Evolutionary conservation across 208 protist genomes (phyloP).

Genomic region (Leishmania tropica): DNA sequence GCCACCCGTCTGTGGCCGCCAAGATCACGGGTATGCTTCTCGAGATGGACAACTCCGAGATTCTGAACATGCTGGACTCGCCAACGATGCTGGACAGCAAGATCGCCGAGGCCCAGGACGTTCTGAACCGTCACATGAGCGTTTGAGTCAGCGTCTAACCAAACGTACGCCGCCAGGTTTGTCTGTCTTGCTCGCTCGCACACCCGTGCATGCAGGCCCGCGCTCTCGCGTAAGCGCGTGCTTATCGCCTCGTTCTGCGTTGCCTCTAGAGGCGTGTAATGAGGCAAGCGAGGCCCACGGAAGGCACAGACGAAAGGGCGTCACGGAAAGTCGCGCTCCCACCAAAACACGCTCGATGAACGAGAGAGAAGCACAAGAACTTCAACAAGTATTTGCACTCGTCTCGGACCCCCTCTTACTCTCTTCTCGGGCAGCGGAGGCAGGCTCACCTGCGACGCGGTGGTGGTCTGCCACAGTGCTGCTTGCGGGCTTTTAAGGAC

Average conservation of each 20-base stretch:
- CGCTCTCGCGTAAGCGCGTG: background rate
- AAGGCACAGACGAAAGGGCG: background rate
- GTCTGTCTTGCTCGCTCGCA: slow-evolving; percentile 1
- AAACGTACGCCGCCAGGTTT: background rate
- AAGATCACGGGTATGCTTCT: slow-evolving; percentile 99
- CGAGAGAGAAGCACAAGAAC: background rate
- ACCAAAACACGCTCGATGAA: background rate
- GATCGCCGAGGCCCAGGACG: slow-evolving; percentile 96
- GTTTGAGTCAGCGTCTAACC: slow-evolving; percentile 33
- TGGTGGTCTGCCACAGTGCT: background rate
- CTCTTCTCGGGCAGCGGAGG: background rate
- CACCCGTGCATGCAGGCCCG: background rate
- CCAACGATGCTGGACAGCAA: slow-evolving; percentile 92
- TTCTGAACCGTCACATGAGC: slow-evolving; percentile 93
- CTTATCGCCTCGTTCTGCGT: background rate
- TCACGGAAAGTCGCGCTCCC: background rate
- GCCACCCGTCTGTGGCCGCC: slow-evolving; percentile 89
- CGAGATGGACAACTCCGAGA: slow-evolving; percentile 97
- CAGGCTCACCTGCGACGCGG: background rate
- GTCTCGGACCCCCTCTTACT: background rate
- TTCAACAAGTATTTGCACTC: background rate
- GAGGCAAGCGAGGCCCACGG: background rate
- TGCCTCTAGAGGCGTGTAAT: background rate
- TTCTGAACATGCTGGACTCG: slow-evolving; percentile 96
- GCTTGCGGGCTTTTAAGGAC: background rate